Base-by-base conservation (phyloP, 495 filamentous ascomycete genomes). In the Xylaria palmicola region DNA sequence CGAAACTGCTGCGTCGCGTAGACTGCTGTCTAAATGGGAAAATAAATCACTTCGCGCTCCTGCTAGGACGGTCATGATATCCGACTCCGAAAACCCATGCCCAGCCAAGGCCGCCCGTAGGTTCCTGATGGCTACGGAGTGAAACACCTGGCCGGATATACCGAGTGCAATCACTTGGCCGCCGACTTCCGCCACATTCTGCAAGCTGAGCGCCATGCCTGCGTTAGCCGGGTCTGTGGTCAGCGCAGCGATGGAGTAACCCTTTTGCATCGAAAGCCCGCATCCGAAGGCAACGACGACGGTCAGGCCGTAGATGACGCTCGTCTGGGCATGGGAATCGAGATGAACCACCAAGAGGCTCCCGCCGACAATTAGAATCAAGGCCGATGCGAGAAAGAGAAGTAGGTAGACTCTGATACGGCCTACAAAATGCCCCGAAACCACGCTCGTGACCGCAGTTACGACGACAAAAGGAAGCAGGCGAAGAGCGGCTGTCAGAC, bases 391-490 rank as follows among this genome's bases (percentile, higher is more conserved):
- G 6, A 83, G 57, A 65, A 81, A 89, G 76, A 85, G 83, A 1
- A 83, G 83, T 73, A 81, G 79, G 67, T 88, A 88, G 59, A 79
- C 79, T 1, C 78, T 77, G 20, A 74, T 62, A 29, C 73, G 77
- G 1, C 75, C 68, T 61, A 89, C 76, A 15, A 85, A 56, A 3
- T 69, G 73, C 27, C 86, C 85, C 47, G 81, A 80, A 34, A 68
- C 20, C 22, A 86, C 69, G 45, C 72, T 75, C 39, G 71, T 65
- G 60, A 75, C 65, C n/a, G 86, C 79, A 43, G 80, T 64, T 3
- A 84, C 52, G 55, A 81, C 53, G 50, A 88, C 76, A 54, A 82
- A 85, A 2, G 87, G 86, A 1, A 89, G 74, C 1, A 88, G 75
- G 6, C 80, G 76, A 2, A 87, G 78, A 4, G 76, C 83, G 2